A percentile compares a stretch with the other conserved stretches of the same genome.
These are phyloP conservation scores for Corinectria fuckeliana DNA, from an alignment of 2,329 filamentous ascomycete species.

Conservation along the genomic window DNA sequence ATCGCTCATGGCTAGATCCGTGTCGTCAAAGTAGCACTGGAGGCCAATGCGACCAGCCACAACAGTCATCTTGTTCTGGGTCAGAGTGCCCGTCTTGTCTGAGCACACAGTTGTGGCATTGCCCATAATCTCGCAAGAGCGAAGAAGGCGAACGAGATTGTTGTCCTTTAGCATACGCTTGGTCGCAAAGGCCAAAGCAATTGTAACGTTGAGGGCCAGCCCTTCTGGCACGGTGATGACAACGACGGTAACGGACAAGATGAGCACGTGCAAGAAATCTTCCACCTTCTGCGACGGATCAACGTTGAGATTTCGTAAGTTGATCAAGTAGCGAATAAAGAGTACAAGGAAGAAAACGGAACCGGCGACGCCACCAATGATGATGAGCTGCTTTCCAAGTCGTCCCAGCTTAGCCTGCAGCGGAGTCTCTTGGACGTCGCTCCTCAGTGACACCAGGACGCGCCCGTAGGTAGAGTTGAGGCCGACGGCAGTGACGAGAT, in stretches of 20 bases:
- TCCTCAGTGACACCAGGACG: constrained; percentile 78
- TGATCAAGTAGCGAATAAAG: constrained; percentile 48
- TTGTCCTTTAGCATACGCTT: constrained; percentile 69
- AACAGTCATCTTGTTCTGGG: constrained; percentile 68
- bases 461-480: constrained; percentile 78
- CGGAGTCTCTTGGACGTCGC: constrained; percentile 79
- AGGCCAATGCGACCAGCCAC: constrained; percentile 62
- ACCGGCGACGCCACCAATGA: constrained; percentile 49
- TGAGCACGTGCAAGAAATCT: constrained; percentile 64
- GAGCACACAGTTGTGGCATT: constrained; percentile 70
- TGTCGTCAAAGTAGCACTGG: constrained; percentile 46
- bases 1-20: constrained; percentile 32
- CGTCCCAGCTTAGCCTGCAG: constrained; percentile 79
- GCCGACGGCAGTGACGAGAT: constrained; percentile 77
- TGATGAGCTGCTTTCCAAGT: constrained; percentile 75
- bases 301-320: constrained; percentile 43
- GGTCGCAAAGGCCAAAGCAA: constrained; percentile 67
- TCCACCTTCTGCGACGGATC: constrained; percentile 59
- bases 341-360: constrained; percentile 50
- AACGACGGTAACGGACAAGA: constrained; percentile 64
- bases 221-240: constrained; percentile 68
- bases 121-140: constrained; percentile 69
- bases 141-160: constrained; percentile 64
- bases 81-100: constrained; percentile 71
- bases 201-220: constrained; percentile 64